Conservation (phyloP, 129 eudicot species). For the Scalesia atractyloides region DNA sequence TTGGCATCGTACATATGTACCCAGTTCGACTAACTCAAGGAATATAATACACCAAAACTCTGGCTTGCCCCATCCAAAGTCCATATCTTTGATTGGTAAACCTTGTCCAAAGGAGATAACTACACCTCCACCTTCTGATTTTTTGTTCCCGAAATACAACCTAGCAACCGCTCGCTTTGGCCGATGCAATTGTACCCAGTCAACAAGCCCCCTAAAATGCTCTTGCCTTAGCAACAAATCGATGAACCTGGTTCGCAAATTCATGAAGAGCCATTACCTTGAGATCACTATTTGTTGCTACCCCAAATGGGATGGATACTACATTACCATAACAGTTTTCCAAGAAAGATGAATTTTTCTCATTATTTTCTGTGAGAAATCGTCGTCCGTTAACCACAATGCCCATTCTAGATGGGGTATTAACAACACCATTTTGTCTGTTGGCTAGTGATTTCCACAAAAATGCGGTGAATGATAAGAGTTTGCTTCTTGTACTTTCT, state of each 20-base stretch:
- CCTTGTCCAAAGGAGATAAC: slow-evolving; percentile 70
- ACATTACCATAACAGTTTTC: slow-evolving; percentile 58
- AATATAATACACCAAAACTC: slow-evolving; percentile 58
- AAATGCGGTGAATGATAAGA: slow-evolving; percentile 47
- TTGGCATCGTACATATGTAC: slow-evolving; percentile 68
- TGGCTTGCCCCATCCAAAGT: slow-evolving; percentile 77
- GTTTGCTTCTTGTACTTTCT: slow-evolving; percentile 37
- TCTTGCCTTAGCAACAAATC: slow-evolving; percentile 34
- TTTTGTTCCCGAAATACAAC: slow-evolving; percentile 35
- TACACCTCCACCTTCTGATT: slow-evolving; percentile 36
- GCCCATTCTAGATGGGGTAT: slow-evolving; percentile 42
- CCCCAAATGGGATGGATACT: slow-evolving; percentile 49
- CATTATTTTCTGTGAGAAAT: slow-evolving; percentile 17
- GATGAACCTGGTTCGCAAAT: slow-evolving; percentile 38
- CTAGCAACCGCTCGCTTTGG: slow-evolving; percentile 44
- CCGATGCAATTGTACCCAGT: slow-evolving; percentile 52
- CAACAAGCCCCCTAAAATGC: slow-evolving; percentile 48
- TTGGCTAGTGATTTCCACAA: slow-evolving; percentile 46
- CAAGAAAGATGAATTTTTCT: slow-evolving; percentile 2
- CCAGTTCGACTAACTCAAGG: slow-evolving; percentile 72
- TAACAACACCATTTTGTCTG: background rate
- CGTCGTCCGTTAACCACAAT: slow-evolving; percentile 52
- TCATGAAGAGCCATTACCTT: slow-evolving; percentile 28
- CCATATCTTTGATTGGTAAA: slow-evolving; percentile 51
- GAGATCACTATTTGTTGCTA: slow-evolving; percentile 25